Percentiles rank a stretch among this genome's conserved stretches.
Evolutionary conservation across 257 asterid species (phyloP).

Genomic region (Nicotiana otophora): DNA sequence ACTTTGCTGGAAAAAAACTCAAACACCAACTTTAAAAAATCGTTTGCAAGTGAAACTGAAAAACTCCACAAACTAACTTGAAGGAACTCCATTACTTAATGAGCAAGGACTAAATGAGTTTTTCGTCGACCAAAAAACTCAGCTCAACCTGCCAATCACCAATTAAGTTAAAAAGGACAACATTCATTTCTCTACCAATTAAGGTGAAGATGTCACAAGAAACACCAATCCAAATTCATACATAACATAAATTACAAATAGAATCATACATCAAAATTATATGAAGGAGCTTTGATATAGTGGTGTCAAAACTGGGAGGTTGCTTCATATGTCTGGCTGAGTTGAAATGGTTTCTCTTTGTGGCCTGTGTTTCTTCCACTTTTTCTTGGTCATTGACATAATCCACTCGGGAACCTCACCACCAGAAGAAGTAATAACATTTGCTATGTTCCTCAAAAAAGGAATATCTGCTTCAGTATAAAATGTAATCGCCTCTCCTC

Average conservation of each 20-base stretch:
- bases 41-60: not conserved
- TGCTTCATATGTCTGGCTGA: constrained; percentile 19
- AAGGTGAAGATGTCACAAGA: not conserved
- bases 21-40: not conserved
- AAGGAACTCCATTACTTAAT: not conserved
- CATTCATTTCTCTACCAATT: not conserved
- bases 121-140: not conserved
- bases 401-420: constrained; percentile 79
- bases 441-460: constrained; percentile 62
- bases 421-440: constrained; percentile 77
- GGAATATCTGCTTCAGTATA: constrained; percentile 79
- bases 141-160: not conserved
- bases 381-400: constrained; percentile 50
- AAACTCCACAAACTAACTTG: not conserved
- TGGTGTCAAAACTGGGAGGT: not conserved
- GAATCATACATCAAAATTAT: not conserved
- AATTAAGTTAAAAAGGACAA: not conserved
- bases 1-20: not conserved
- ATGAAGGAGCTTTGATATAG: not conserved
- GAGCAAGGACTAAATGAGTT: not conserved
- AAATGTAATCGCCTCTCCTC: constrained; percentile 78
- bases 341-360: constrained; percentile 60
- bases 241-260: not conserved
- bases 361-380: constrained; percentile 90
- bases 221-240: not conserved